A percentile compares a stretch with the other conserved stretches of the same genome.
Evolutionary conservation across 371 early-diverging fungal genomes (phyloP).

Genomic region (Dinochytrium kinnereticum): DNA sequence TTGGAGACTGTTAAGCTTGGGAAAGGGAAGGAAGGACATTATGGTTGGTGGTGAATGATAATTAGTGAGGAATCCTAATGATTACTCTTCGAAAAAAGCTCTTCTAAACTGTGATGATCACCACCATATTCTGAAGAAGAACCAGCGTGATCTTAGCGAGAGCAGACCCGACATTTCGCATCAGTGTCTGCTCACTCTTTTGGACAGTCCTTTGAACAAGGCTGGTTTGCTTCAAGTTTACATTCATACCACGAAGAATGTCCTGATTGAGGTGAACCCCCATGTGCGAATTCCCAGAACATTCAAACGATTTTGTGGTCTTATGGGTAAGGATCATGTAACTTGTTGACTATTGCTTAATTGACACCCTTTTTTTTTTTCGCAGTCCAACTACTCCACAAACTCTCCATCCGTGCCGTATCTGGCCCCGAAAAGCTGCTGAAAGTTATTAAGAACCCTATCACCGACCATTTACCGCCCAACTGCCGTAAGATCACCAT

Average conservation of each 20-base stretch:
- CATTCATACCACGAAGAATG: conserved; percentile 92
- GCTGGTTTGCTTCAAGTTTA: conserved; percentile 94
- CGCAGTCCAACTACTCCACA: conserved; percentile 95
- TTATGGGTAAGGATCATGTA: conserved; percentile 56
- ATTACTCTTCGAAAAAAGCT: conserved; percentile 48
- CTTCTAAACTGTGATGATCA: conserved; percentile 97
- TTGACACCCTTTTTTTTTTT: not conserved
- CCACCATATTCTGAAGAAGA: conserved; percentile 83
- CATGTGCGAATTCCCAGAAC: conserved; percentile 98
- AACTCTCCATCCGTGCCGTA: conserved; percentile 91
- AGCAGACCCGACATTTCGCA: conserved; percentile 97
- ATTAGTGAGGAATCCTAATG: not conserved
- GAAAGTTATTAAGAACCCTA: conserved; percentile 95
- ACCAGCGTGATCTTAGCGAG: conserved; percentile 80
- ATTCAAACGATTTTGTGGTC: conserved; percentile 96
- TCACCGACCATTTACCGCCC: conserved; percentile 92
- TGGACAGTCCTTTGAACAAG: conserved; percentile 98
- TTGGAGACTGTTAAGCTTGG: conserved; percentile 95
- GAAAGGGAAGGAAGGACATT: conserved; percentile 82
- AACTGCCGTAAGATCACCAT: conserved; percentile 86
- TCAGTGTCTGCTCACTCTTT: conserved; percentile 94
- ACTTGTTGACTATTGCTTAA: not conserved
- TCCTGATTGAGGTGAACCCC: conserved; percentile 96
- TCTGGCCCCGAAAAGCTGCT: conserved; percentile 91
- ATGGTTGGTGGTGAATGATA: not conserved